phyloP scores from a whole-genome alignment of 176 grass and related monocot species.

The Cenchrus fungigraminus region DNA sequence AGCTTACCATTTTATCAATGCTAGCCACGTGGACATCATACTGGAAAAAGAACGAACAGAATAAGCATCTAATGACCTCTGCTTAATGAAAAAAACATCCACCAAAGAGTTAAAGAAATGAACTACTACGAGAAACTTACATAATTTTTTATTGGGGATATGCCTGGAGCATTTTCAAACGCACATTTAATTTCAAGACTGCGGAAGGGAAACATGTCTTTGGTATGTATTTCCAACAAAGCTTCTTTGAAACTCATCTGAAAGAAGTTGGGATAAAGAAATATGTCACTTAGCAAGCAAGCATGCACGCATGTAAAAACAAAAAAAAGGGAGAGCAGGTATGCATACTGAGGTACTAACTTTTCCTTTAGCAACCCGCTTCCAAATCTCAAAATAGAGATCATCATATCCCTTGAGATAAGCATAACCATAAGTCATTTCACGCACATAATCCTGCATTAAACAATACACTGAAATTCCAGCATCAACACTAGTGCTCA shows the following conservation, averaged over 20 bases:
- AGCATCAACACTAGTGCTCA: background rate
- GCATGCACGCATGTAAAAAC: background rate
- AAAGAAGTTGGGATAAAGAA: background rate
- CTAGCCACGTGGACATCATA: constrained; percentile 8
- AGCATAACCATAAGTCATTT: background rate
- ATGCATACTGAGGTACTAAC: background rate
- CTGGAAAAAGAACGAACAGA: background rate
- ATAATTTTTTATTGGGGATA: background rate
- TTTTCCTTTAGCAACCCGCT: constrained; percentile 29
- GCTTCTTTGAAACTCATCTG: constrained; percentile 9
- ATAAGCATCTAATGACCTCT: background rate
- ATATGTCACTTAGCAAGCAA: background rate
- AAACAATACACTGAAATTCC: background rate
- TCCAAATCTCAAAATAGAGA: constrained; percentile 41
- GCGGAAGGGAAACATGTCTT: background rate
- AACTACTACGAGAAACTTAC: background rate
- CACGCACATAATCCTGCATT: background rate
- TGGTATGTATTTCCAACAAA: background rate
- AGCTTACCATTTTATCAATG: constrained; percentile 24
- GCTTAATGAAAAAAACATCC: background rate
- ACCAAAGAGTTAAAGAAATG: background rate
- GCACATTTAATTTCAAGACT: background rate
- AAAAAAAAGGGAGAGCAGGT: background rate
- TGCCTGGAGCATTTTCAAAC: background rate
- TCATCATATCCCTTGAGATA: background rate